phyloP scores from a whole-genome alignment of 805 yeast species.

The Yamadazyma nakazawae region DNA sequence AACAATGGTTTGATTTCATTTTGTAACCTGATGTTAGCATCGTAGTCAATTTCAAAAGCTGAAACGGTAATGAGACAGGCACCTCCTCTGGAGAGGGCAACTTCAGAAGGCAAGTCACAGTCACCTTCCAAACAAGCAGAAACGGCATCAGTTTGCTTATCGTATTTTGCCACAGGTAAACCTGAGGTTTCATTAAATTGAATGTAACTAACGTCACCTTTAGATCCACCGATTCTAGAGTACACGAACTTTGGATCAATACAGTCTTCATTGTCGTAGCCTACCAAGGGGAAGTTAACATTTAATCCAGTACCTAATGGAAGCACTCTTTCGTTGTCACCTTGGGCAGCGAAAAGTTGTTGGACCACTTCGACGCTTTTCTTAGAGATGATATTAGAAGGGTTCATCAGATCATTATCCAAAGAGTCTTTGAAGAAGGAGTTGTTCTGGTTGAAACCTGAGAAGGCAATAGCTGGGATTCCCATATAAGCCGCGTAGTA shows the following conservation, averaged over 20 bases:
- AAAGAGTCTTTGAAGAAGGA: slow-evolving; percentile 47
- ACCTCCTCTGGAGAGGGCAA: too few relatives aligned
- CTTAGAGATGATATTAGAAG: slow-evolving; percentile 45
- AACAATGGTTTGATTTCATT: too few relatives aligned
- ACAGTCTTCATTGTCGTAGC: slow-evolving; percentile 39
- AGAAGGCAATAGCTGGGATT: slow-evolving; percentile 48
- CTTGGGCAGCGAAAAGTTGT: slow-evolving; percentile 35
- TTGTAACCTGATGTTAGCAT: too few relatives aligned
- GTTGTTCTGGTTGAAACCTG: slow-evolving; percentile 48
- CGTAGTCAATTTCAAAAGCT: too few relatives aligned
- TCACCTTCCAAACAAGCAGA: too few relatives aligned
- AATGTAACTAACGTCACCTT: too few relatives aligned
- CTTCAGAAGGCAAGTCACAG: too few relatives aligned
- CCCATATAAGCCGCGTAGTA: slow-evolving; percentile 48
- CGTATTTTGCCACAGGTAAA: too few relatives aligned
- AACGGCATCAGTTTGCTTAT: too few relatives aligned
- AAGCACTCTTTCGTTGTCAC: slow-evolving; percentile 33
- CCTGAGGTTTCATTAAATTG: not conserved
- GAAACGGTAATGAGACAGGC: too few relatives aligned
- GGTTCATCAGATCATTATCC: slow-evolving; percentile 37
- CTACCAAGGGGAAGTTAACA: slow-evolving; percentile 49
- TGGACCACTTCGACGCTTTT: slow-evolving; percentile 39
- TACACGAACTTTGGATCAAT: slow-evolving; percentile 39
- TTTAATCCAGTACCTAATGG: slow-evolving; percentile 46
- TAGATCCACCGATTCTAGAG: slow-evolving; percentile 51